phyloP scores from a whole-genome alignment of 2,329 filamentous ascomycete species.

The Exophiala oligosperma region DNA sequence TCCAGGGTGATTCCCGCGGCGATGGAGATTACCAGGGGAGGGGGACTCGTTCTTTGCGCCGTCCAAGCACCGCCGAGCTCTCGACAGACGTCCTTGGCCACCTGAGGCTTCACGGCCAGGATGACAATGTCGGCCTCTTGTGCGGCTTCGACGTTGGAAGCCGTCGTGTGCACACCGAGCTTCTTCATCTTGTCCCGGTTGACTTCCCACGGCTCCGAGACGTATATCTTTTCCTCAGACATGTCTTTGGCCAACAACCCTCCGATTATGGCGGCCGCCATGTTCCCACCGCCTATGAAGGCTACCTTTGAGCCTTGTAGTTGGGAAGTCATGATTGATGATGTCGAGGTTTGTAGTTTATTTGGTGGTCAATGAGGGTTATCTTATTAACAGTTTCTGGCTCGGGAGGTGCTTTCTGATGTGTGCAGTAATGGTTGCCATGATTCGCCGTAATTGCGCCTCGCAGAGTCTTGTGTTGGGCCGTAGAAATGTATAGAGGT shows the following conservation, averaged over 20 bases:
- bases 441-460: too few species aligned
- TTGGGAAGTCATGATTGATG: neutral
- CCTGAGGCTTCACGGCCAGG: neutral
- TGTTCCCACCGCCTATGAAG: slow-evolving; percentile 1
- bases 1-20: neutral
- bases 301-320: neutral
- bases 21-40: neutral
- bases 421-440: too few species aligned
- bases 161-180: neutral
- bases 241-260: neutral
- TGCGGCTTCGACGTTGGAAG: neutral
- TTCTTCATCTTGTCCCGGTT: neutral
- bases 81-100: slow-evolving; percentile 1
- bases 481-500: too few species aligned
- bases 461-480: too few species aligned
- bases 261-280: slow-evolving; percentile 1
- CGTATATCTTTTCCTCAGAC: neutral
- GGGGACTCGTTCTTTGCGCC: neutral
- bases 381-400: too few species aligned
- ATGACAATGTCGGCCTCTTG: neutral
- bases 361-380: too few species aligned
- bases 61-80: neutral
- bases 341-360: too few species aligned
- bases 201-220: slow-evolving; percentile 1
- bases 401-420: too few species aligned